These are phyloP conservation scores for Corylus avellana DNA, from an alignment of 306 rosid genomes.

Conservation along the genomic window DNA sequence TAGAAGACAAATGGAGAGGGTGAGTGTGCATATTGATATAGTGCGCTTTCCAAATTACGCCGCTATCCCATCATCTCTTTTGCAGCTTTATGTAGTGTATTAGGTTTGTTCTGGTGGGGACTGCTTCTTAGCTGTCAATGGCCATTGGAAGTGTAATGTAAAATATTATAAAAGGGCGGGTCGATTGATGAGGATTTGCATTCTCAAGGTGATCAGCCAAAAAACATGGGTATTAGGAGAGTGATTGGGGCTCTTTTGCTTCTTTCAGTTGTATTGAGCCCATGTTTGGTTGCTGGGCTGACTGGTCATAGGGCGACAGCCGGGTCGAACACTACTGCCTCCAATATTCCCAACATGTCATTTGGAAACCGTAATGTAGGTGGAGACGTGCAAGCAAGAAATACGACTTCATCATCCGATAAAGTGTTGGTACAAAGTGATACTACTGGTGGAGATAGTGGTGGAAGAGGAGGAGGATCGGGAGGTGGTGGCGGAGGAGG, in stretches of 20 bases:
- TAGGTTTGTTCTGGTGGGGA: conserved; percentile 21
- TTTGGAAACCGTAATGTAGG: background rate
- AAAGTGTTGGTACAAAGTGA: conserved; percentile 11
- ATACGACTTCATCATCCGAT: conserved; percentile 13
- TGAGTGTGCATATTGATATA: background rate
- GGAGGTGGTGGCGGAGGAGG: background rate
- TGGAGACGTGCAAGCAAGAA: conserved; percentile 2
- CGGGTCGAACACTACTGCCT: background rate
- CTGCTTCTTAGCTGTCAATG: conserved; percentile 7
- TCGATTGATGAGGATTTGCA: background rate
- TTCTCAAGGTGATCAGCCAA: conserved; percentile 8
- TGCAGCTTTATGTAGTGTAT: conserved; percentile 25
- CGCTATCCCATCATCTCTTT: conserved; percentile 3
- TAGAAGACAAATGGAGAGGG: too few relatives aligned
- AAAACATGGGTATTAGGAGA: conserved; percentile 17
- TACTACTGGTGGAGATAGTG: conserved; percentile 6
- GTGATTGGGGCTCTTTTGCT: conserved; percentile 21
- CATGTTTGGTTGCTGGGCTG: conserved; percentile 22
- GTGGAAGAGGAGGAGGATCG: background rate
- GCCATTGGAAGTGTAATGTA: background rate
- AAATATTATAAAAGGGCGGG: conserved; percentile 27
- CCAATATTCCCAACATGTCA: background rate
- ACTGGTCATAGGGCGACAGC: background rate
- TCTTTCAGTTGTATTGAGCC: conserved; percentile 21
- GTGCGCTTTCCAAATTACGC: conserved; percentile 5